Percentiles rank a stretch among this genome's conserved stretches.
Evolutionary conservation across 2,329 filamentous ascomycete genomes (phyloP).

Genomic region (Penicillium hordei): DNA sequence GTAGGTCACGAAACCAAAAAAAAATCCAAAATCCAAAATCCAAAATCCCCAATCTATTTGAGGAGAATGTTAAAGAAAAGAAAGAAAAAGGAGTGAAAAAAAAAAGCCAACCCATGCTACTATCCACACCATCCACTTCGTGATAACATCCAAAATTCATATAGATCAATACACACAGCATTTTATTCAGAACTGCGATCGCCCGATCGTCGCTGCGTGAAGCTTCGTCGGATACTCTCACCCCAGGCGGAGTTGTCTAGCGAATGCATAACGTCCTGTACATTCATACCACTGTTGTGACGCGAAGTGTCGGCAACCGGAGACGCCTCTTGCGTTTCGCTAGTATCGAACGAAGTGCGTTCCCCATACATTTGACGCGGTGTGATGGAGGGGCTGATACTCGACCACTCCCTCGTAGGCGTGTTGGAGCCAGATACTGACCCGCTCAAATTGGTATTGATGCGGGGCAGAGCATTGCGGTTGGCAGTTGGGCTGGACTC

Average conservation of each 20-base stretch:
- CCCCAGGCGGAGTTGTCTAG: constrained; percentile 91
- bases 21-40: neutral
- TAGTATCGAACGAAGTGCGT: constrained; percentile 34
- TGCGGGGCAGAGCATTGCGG: constrained; percentile 49
- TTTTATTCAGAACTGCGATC: constrained; percentile 16
- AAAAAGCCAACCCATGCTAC: constrained; percentile 3
- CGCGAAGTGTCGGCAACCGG: constrained; percentile 50
- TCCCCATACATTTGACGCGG: constrained; percentile 34
- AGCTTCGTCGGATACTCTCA: constrained; percentile 84
- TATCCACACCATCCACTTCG: constrained; percentile 2
- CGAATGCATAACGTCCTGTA: constrained; percentile 76
- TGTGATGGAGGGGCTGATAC: constrained; percentile 52
- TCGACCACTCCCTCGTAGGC: constrained; percentile 49
- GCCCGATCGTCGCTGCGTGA: constrained; percentile 62
- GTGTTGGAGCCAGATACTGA: constrained; percentile 37
- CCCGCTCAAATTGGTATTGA: constrained; percentile 44
- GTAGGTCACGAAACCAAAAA: neutral
- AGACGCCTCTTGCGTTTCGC: constrained; percentile 20
- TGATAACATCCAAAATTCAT: constrained; percentile 12
- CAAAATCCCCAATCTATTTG: constrained; percentile 3
- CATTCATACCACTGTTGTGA: constrained; percentile 68
- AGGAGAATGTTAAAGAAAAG: constrained; percentile 6
- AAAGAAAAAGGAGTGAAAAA: constrained; percentile 7
- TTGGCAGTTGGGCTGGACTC: constrained; percentile 30
- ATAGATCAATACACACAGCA: constrained; percentile 14